These are phyloP conservation scores for Stagonosporopsis vannaccii DNA, from an alignment of 2,329 filamentous ascomycete genomes.

Conservation along the genomic window DNA sequence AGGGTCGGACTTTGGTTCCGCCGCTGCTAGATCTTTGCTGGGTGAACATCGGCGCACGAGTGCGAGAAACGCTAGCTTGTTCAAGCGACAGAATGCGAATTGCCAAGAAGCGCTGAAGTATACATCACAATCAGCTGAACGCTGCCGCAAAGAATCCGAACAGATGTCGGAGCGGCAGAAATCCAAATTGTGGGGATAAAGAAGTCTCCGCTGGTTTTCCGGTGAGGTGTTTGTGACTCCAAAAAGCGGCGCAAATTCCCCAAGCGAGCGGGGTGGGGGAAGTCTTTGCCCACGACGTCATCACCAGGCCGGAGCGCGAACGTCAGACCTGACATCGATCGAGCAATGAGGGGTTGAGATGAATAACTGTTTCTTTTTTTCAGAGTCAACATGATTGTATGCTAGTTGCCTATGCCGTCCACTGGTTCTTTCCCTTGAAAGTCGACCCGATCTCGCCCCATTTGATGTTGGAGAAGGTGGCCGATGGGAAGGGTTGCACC, in stretches of 20 bases:
- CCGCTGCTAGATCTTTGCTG: background rate
- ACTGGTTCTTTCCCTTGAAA: slow-evolving; percentile 40
- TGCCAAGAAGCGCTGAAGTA: background rate
- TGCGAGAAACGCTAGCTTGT: slow-evolving; percentile 1
- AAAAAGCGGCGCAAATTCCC: background rate
- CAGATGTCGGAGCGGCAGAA: background rate
- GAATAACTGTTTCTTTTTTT: background rate
- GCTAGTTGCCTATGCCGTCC: slow-evolving; percentile 22
- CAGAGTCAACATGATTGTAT: background rate
- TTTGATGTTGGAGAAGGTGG: slow-evolving; percentile 65
- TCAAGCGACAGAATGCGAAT: slow-evolving; percentile 7
- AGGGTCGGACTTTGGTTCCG: slow-evolving; percentile 1
- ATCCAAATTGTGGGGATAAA: background rate
- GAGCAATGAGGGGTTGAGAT: background rate
- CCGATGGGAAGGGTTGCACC: slow-evolving; percentile 57
- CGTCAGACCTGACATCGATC: background rate
- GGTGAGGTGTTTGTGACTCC: background rate
- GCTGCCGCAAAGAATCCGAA: background rate
- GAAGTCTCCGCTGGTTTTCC: slow-evolving; percentile 3
- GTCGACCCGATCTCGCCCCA: slow-evolving; percentile 69
- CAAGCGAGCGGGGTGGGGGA: background rate
- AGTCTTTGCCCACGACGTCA: background rate
- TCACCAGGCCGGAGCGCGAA: background rate
- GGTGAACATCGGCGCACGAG: background rate
- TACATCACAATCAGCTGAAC: background rate